Evolutionary conservation across 768 basidiomycete species (phyloP), one percentile per base, ranked within the genome.

Genomic region (Hericium erinaceus): DNA sequence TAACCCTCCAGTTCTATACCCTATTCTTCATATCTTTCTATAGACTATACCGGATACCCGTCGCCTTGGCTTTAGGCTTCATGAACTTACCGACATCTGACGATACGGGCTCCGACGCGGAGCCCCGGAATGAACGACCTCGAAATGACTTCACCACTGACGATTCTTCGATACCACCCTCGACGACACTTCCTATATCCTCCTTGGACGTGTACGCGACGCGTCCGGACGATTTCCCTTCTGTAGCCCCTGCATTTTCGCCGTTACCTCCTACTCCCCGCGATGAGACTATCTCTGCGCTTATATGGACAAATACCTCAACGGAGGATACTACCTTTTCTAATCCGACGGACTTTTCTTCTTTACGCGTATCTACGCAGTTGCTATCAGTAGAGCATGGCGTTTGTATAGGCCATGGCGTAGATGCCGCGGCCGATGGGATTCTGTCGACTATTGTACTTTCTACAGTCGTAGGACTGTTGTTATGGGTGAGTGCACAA

Each of bases 371-470:
- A 54, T 60, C 15, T 39, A 60, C 52, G 12, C 55, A 60, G 13
- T 51, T 67, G 1, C 56, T 57, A 18, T 40, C 64, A 4, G 65
- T 63, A 18, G 60, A 64, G n/a, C 58, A 68, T 24, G 66, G 76
- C 15, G 71, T 85, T 2, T 90, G 88, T 67, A 75, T 83, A 54
- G 88, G 88, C 39, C 62, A 78, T 26, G 85, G 85, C 3, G 59
- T 87, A 28, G 88, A 90, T 68, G 74, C 80, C 26, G 77, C 80
- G 15, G 77, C 83, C 8, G 73, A 79, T 59, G 88, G 88, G 12
- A 65, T 89, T 6, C 64, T 90, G 15, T 75, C 83, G 15, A 75
- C 80, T 7, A 65, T 84, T 38, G 68, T 86, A 50, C 63, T 87
- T 28, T 79, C 82, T n/a, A 80, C 76, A 59, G 69, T 72, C 11